These are phyloP conservation scores for Fistulina hepatica DNA, from an alignment of 1,284 basidiomycete genomes.

Conservation along the genomic window DNA sequence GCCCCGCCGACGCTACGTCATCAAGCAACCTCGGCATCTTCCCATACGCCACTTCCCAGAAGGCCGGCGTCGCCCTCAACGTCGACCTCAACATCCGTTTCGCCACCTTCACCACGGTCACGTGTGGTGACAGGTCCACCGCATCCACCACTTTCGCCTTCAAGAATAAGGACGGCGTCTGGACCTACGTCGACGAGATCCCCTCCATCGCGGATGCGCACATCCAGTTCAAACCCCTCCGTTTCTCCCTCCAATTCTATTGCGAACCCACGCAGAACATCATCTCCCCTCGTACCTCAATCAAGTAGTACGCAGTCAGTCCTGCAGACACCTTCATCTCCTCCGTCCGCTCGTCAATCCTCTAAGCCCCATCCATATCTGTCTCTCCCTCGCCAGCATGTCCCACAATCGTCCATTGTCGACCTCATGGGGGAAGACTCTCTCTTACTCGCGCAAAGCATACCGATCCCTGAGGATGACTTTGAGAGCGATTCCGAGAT, in stretches of 20 bases:
- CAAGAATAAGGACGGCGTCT: not conserved
- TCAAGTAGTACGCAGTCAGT: too few relatives aligned
- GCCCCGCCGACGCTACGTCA: constrained; percentile 68
- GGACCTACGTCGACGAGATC: constrained; percentile 24
- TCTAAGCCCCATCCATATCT: constrained; percentile 35
- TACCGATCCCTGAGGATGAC: too few relatives aligned
- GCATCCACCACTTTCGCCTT: constrained; percentile 28
- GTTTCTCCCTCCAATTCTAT: too few relatives aligned
- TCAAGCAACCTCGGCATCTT: constrained; percentile 50
- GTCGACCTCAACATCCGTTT: constrained; percentile 25
- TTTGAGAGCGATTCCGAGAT: too few relatives aligned
- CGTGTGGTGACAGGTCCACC: constrained; percentile 32
- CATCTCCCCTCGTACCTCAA: too few relatives aligned
- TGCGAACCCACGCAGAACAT: too few relatives aligned
- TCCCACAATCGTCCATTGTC: too few relatives aligned
- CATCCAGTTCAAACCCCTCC: too few relatives aligned
- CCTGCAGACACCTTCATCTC: too few relatives aligned
- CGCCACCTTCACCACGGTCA: constrained; percentile 33
- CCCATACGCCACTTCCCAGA: constrained; percentile 18
- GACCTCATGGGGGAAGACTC: too few relatives aligned
- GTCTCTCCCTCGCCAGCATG: constrained; percentile 34
- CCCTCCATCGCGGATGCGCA: too few relatives aligned
- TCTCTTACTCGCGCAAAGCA: too few relatives aligned
- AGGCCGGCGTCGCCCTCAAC: constrained; percentile 34
- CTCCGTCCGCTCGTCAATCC: constrained; percentile 21